phyloP scores from a whole-genome alignment of 345 rosid species.

The Dipteronia sinensis region DNA sequence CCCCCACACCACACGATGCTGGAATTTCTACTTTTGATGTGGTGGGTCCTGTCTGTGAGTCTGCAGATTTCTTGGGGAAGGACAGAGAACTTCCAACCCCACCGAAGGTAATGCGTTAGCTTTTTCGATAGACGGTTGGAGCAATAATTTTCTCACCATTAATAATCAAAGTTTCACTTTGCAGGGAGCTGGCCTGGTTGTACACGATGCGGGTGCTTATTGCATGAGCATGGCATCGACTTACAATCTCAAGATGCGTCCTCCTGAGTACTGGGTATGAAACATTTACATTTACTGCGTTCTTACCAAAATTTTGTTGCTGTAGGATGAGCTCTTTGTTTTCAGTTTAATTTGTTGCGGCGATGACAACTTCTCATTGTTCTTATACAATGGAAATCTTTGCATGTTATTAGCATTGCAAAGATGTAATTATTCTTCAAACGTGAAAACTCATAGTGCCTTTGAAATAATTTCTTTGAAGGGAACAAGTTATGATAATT shows the following conservation, averaged over 20 bases:
- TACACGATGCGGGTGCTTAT: conserved; percentile 98
- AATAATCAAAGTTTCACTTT: conserved; percentile 26
- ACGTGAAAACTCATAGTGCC: background rate
- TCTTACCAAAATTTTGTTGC: background rate
- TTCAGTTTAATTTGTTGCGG: background rate
- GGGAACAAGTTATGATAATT: background rate
- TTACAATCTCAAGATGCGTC: conserved; percentile 99
- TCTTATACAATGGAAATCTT: background rate
- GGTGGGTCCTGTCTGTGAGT: conserved; percentile 99
- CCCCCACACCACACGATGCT: conserved; percentile 65
- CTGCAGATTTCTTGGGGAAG: conserved; percentile 98
- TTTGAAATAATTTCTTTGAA: background rate
- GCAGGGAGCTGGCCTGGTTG: conserved; percentile 94
- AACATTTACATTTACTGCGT: background rate
- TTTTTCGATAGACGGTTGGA: conserved; percentile 7
- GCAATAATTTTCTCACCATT: background rate
- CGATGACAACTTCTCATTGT: background rate
- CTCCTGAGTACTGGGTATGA: conserved; percentile 96
- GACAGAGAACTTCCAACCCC: conserved; percentile 95
- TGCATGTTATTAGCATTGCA: no score
- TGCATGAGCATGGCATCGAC: conserved; percentile 99
- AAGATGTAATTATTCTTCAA: no score
- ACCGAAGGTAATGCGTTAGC: conserved; percentile 44
- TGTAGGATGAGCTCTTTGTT: background rate
- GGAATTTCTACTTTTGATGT: conserved; percentile 80